Conservation (phyloP, 495 filamentous ascomycete genomes). For the Oidiodendron maius region DNA sequence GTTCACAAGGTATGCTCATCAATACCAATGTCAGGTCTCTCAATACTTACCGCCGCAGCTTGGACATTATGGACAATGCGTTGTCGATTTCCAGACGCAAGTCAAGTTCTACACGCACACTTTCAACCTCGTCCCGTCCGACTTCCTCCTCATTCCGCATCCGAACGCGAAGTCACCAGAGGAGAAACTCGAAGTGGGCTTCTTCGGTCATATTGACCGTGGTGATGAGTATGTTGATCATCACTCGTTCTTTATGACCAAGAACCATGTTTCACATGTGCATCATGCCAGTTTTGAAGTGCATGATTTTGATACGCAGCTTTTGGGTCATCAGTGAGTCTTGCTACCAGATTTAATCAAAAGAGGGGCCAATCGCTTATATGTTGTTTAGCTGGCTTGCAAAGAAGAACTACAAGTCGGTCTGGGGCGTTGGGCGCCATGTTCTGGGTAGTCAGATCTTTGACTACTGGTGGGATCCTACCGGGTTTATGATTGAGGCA, state of each 20-base stretch:
- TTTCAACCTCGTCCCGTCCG: conserved; percentile 61
- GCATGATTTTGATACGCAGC: conserved; percentile 67
- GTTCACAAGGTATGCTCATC: conserved; percentile 3
- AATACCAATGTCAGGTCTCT: neutral
- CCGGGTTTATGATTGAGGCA: too few species aligned
- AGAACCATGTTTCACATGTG: conserved; percentile 46
- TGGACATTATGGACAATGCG: conserved; percentile 63
- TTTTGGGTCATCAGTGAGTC: conserved; percentile 58
- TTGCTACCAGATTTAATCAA: too few species aligned
- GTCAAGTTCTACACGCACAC: conserved; percentile 54
- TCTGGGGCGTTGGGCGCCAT: too few species aligned
- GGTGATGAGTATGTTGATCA: conserved; percentile 58
- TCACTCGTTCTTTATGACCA: conserved; percentile 62
- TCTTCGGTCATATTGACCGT: conserved; percentile 59
- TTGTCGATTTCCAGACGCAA: conserved; percentile 48
- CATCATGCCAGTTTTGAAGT: conserved; percentile 71
- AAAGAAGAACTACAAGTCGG: too few species aligned
- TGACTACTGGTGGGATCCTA: too few species aligned
- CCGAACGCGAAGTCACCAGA: conserved; percentile 19
- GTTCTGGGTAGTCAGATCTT: too few species aligned
- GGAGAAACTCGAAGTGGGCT: conserved; percentile 46
- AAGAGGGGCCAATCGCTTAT: too few species aligned
- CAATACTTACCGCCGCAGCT: conserved; percentile 34
- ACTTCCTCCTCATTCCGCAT: conserved; percentile 39
- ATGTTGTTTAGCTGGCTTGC: too few species aligned